A percentile compares a stretch with the other conserved stretches of the same genome.
Conservation (phyloP, 495 filamentous ascomycete species). For the Viridothelium virens region DNA sequence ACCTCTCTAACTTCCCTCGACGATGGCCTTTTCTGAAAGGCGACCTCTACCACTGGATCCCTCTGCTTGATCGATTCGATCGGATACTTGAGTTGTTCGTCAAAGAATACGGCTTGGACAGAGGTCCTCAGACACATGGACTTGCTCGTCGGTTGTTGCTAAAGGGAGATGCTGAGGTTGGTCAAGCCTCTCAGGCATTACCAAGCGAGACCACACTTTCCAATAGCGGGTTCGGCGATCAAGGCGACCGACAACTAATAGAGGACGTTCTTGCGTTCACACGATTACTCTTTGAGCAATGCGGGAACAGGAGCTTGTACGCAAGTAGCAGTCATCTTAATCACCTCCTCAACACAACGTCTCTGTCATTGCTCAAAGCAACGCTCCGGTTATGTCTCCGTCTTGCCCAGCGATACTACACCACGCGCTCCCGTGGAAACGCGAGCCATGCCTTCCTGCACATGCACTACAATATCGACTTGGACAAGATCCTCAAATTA, state of each 20-base stretch:
- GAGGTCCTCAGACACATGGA: constrained; percentile 69
- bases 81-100: constrained; percentile 73
- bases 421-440: constrained; percentile 63
- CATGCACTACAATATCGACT: constrained; percentile 88
- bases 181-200: constrained; percentile 21
- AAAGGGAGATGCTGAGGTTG: constrained; percentile 41
- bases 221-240: constrained; percentile 53
- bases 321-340: constrained; percentile 82
- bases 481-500: constrained; percentile 77
- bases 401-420: constrained; percentile 86
- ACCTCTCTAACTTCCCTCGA: constrained; percentile 71
- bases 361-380: constrained; percentile 61
- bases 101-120: constrained; percentile 69
- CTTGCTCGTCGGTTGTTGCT: constrained; percentile 60
- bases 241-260: constrained; percentile 73
- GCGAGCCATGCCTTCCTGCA: constrained; percentile 61
- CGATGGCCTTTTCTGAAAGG: constrained; percentile 95
- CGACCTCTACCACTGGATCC: constrained; percentile 97
- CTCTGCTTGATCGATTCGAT: constrained; percentile 89
- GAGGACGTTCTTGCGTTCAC: constrained; percentile 78
- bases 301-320: constrained; percentile 95
- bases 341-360: constrained; percentile 79
- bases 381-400: constrained; percentile 71
- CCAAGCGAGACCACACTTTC: constrained; percentile 41
- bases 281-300: constrained; percentile 78